Evolutionary conservation across 192 early-diverging fungal genomes (phyloP).

Genomic region (Podila verticillata): DNA sequence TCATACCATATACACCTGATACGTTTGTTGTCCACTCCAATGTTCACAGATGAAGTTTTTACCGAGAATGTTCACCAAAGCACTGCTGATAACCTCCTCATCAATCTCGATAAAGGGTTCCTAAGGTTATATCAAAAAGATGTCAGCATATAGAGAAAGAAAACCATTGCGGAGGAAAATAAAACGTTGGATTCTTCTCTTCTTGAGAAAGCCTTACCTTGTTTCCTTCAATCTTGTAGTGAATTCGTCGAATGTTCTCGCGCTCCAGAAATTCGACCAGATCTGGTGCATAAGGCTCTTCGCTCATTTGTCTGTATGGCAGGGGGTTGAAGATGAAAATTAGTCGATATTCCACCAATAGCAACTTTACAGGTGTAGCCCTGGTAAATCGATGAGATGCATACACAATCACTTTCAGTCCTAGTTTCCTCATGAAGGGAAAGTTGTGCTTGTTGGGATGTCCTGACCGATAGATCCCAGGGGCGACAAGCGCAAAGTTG

Average conservation of each 20-base stretch:
- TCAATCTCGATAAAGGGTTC: constrained; percentile 72
- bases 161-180: background rate
- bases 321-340: background rate
- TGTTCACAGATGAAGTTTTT: background rate
- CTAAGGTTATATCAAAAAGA: constrained; percentile 11
- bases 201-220: constrained; percentile 61
- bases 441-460: constrained; percentile 93
- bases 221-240: constrained; percentile 86
- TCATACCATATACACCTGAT: background rate
- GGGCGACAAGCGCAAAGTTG: constrained; percentile 95
- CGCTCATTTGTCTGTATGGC: constrained; percentile 63
- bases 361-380: too few species aligned
- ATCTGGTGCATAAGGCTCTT: constrained; percentile 73
- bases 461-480: constrained; percentile 93
- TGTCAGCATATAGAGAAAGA: background rate
- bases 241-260: constrained; percentile 81
- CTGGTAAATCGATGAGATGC: too few species aligned
- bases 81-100: constrained; percentile 59
- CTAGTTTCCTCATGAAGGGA: constrained; percentile 87
- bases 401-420: constrained; percentile 89
- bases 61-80: constrained; percentile 62
- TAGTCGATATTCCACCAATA: background rate
- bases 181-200: background rate
- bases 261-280: constrained; percentile 76
- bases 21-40: background rate